A percentile compares a stretch with the other conserved stretches of the same genome.
phyloP scores from a whole-genome alignment of 169 alveolate species.

The Cryptosporidium meleagridis region DNA sequence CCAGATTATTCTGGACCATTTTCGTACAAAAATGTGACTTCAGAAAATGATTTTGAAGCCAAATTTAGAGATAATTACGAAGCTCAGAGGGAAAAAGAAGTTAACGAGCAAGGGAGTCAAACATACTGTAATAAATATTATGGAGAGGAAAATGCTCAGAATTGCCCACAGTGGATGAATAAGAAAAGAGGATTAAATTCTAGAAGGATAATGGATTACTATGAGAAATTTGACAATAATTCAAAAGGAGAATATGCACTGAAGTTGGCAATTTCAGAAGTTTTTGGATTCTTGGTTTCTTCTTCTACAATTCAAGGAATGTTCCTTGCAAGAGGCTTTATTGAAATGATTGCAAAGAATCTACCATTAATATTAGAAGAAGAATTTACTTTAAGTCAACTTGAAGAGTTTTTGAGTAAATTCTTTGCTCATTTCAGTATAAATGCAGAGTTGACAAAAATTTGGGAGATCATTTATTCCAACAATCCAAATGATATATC shows the following conservation, averaged over 20 bases:
- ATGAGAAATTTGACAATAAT: background rate
- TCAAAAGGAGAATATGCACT: slow-evolving; percentile 40
- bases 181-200: background rate
- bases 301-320: slow-evolving; percentile 35
- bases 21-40: slow-evolving; percentile 13
- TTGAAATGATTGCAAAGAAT: slow-evolving; percentile 70
- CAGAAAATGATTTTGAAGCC: slow-evolving; percentile 36
- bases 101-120: background rate
- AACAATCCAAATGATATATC: slow-evolving; percentile 58
- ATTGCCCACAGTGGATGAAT: slow-evolving; percentile 54
- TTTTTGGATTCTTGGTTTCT: slow-evolving; percentile 72
- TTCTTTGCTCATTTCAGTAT: slow-evolving; percentile 49
- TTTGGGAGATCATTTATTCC: slow-evolving; percentile 57
- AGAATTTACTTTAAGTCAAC: slow-evolving; percentile 1
- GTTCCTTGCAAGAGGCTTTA: slow-evolving; percentile 62
- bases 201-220: background rate
- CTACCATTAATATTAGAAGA: slow-evolving; percentile 49
- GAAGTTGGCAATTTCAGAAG: slow-evolving; percentile 65
- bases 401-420: slow-evolving; percentile 32
- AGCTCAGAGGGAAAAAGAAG: background rate
- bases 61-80: slow-evolving; percentile 18
- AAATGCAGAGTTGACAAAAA: slow-evolving; percentile 18
- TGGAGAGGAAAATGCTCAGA: background rate
- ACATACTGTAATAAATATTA: background rate
- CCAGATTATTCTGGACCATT: slow-evolving; percentile 41